Base-by-base conservation (phyloP, 2,329 filamentous ascomycete species). In the Diaporthe ampelina region DNA sequence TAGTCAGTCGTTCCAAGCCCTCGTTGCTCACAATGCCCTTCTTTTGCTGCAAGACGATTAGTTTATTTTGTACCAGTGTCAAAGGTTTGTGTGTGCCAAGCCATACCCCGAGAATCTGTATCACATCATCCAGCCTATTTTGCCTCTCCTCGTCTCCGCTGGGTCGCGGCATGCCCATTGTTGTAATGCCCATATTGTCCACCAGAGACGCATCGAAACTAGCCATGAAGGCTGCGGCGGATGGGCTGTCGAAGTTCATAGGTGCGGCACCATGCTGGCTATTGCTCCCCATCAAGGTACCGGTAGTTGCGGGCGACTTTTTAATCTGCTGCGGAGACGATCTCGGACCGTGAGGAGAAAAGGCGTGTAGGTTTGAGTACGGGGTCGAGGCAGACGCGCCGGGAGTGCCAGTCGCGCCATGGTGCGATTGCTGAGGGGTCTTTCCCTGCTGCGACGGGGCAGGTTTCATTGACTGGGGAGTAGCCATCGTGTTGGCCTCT, bases 11-110 rank as follows among this genome's bases (percentile, higher is more conserved):
- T 81, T 94, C 91, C n/a, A 97, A 86, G 3, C 93, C 93, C 40
- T 93, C 91, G 79, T 94, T 92, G 77, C 93, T 94, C 50, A 96
- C 91, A 54, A 91, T 85, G 5, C 93, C 93, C 76, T 90, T 90
- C 78, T 82, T 83, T 77, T 83, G 76, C 80, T 80, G 59, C 10
- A 40, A 50, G 52, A 50, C 24, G 79, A 81, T 73, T 82, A 79
- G 72, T 78, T 78, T 13, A 13, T 56, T 21, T 45, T 79, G 81
- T 29, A 85, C 78, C 48, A 79, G 81, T 48, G 81, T 79, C 45
- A 86, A 80, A n/a, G 86, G 5, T 1, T 32, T 3, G 37, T 48
- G 40, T 72, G 21, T 10, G 19, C n/a, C 6, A 52, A 29, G 7
- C 9, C 81, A 85, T 56, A 90, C 89, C 77, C 85, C 85, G 11